Percentiles rank a stretch among this genome's conserved stretches.
Conservation (phyloP, 257 asterid genomes). For the Petunia axillaris region DNA sequence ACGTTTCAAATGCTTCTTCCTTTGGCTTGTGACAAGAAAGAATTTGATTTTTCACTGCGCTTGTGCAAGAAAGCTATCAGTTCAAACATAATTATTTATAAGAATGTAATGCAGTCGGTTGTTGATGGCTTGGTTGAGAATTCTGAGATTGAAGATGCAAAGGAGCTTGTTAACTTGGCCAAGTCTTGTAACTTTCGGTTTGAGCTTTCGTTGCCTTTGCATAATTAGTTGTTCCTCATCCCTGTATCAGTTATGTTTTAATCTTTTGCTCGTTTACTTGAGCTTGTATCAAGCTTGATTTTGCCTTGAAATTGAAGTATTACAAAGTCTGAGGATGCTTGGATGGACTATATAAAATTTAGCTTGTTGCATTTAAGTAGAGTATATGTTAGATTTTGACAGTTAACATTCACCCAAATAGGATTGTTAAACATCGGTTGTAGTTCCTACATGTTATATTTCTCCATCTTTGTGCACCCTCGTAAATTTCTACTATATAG, state of each 20-base stretch:
- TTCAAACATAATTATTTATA: neutral
- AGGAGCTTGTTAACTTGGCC: constrained; percentile 6
- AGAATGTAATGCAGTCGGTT: neutral
- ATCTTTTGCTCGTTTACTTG: neutral
- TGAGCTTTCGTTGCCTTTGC: neutral
- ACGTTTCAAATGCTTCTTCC: constrained; percentile 46
- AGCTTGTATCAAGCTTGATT: constrained; percentile 8
- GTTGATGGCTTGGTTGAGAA: neutral
- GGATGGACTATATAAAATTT: neutral
- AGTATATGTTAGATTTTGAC: no score
- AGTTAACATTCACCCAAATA: no score
- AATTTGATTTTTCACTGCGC: constrained; percentile 45
- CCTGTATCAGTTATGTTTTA: neutral
- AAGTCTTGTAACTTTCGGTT: neutral
- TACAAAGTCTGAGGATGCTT: neutral
- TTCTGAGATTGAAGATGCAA: constrained; percentile 1
- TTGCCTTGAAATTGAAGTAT: neutral
- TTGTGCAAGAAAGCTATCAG: constrained; percentile 34
- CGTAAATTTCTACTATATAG: no score
- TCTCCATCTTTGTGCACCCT: no score
- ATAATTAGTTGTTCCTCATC: neutral
- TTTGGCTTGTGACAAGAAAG: constrained; percentile 42
- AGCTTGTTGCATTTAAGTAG: neutral
- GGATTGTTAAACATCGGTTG: no score
- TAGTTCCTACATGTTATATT: no score